Conservation (phyloP, 768 basidiomycete genomes). For the Lactarius pseudohatsudake region DNA sequence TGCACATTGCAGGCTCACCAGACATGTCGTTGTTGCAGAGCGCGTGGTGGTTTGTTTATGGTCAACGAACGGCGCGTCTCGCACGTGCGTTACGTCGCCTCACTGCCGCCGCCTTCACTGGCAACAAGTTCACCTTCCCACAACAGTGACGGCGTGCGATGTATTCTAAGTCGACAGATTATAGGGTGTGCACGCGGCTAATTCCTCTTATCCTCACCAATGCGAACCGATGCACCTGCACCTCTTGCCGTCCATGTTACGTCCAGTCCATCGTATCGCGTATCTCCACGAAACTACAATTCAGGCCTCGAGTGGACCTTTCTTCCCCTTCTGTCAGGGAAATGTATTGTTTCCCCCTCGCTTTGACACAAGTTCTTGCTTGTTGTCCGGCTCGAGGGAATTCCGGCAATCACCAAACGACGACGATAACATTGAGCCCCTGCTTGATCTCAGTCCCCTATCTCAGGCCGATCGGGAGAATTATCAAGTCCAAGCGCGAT, state of each 20-base stretch:
- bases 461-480: constrained; percentile 1
- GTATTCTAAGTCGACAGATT: neutral
- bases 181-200: too few species aligned
- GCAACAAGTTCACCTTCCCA: too few species aligned
- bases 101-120: too few species aligned
- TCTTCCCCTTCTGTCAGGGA: neutral
- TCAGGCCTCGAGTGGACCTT: neutral
- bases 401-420: neutral
- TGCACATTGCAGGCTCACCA: neutral
- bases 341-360: too few species aligned
- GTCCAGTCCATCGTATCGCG: neutral
- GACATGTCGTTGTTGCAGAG: constrained; percentile 1
- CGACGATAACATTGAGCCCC: neutral
- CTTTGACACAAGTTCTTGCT: neutral
- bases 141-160: neutral
- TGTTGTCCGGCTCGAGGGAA: neutral
- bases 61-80: neutral
- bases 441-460: neutral
- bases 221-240: too few species aligned
- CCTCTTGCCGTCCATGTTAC: too few species aligned
- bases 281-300: neutral
- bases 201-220: too few species aligned
- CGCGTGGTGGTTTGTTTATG: neutral
- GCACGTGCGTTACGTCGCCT: neutral
- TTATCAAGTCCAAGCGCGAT: neutral